These are phyloP conservation scores for Coemansia sp. DNA, from an alignment of 192 early-diverging fungal genomes.

Conservation along the genomic window DNA sequence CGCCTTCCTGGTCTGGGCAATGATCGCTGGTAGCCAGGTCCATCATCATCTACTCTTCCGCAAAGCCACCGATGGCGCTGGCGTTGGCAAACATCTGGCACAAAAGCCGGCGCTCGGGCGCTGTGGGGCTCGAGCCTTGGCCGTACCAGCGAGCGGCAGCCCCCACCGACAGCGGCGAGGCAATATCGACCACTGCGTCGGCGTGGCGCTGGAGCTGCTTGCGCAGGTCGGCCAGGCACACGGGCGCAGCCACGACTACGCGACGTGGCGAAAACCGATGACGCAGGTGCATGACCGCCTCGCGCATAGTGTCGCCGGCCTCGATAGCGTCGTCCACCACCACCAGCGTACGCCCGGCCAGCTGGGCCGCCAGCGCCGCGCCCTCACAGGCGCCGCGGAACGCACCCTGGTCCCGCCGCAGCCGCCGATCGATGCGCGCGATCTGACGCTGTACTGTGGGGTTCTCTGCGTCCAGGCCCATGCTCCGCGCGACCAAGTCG, in stretches of 20 bases:
- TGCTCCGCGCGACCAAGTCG: slow-evolving; percentile 25
- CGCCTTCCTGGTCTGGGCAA: too few species aligned
- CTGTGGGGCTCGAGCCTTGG: slow-evolving; percentile 9
- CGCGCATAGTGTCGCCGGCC: slow-evolving; percentile 48
- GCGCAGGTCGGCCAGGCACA: slow-evolving; percentile 47
- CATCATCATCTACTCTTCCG: not conserved
- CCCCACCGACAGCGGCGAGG: slow-evolving; percentile 39
- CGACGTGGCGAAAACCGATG: slow-evolving; percentile 23
- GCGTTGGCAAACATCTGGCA: slow-evolving; percentile 18
- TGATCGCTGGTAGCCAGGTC: not conserved
- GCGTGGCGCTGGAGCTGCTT: slow-evolving; percentile 34
- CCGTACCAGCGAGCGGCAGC: slow-evolving; percentile 36
- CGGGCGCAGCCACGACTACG: slow-evolving; percentile 44
- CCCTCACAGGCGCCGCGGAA: slow-evolving; percentile 11
- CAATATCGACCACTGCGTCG: slow-evolving; percentile 34
- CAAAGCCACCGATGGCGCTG: not conserved
- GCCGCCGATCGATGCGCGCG: slow-evolving; percentile 6
- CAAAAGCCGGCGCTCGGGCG: slow-evolving; percentile 18
- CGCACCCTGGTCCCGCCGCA: slow-evolving; percentile 20
- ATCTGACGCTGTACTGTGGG: slow-evolving; percentile 8
- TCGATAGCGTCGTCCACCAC: slow-evolving; percentile 48
- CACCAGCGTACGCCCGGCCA: slow-evolving; percentile 27
- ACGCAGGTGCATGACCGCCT: slow-evolving; percentile 40
- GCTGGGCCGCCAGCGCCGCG: not conserved
- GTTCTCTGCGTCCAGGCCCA: slow-evolving; percentile 11